Evolutionary conservation across 148 eudicot genomes (phyloP).

Genomic region (Rheum nobile): DNA sequence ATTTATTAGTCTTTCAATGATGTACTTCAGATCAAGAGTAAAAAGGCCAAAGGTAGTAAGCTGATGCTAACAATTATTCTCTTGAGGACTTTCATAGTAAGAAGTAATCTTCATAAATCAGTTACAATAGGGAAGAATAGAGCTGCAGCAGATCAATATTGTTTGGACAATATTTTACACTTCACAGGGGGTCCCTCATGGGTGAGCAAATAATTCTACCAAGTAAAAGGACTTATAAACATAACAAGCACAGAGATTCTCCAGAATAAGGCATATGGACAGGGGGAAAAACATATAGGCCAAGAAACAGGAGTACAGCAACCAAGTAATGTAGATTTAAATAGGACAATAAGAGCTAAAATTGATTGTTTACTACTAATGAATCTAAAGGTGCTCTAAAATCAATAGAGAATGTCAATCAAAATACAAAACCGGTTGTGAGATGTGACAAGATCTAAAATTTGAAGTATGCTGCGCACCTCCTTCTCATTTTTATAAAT

Average conservation of each 20-base stretch:
- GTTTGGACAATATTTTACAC: too few species aligned
- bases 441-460: neutral
- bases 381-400: neutral
- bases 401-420: neutral
- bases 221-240: neutral
- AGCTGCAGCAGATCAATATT: neutral
- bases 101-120: too few species aligned
- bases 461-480: conserved; percentile 15
- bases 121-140: too few species aligned
- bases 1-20: neutral
- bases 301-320: neutral
- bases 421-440: neutral
- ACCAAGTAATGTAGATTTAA: neutral
- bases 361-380: neutral
- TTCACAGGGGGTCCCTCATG: too few species aligned
- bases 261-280: neutral
- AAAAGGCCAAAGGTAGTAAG: neutral
- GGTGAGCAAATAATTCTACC: neutral
- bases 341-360: neutral
- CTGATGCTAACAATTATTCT: too few species aligned
- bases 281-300: neutral
- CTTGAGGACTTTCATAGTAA: too few species aligned
- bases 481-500: conserved; percentile 40
- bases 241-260: neutral
- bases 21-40: neutral